Conservation (phyloP, 306 rosid genomes). For the Vigna radiata region DNA sequence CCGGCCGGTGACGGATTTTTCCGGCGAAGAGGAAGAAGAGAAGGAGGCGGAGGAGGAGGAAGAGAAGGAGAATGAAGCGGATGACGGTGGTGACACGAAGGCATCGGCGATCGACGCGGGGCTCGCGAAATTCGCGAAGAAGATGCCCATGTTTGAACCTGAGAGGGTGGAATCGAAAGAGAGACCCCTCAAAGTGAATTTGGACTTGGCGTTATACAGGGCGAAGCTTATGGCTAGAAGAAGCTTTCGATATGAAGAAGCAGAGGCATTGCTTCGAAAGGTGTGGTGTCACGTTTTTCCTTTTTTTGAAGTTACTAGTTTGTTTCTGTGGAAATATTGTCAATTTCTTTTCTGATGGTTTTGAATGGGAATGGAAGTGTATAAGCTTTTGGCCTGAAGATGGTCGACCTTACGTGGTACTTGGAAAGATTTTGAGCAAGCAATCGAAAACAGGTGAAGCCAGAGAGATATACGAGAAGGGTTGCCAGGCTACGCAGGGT, state of each 20-base stretch:
- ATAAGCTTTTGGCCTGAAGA: constrained; percentile 85
- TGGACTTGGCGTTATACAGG: constrained; percentile 83
- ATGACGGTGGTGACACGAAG: constrained; percentile 37
- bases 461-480: constrained; percentile 87
- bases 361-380: constrained; percentile 57
- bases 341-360: constrained; percentile 38
- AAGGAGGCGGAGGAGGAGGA: constrained; percentile 40
- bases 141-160: constrained; percentile 86
- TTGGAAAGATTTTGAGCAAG: constrained; percentile 78
- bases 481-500: constrained; percentile 96
- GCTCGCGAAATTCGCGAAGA: constrained; percentile 72
- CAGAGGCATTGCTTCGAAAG: constrained; percentile 69
- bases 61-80: constrained; percentile 8
- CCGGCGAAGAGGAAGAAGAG: constrained; percentile 40
- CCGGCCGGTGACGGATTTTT: constrained; percentile 73
- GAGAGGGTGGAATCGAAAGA: constrained; percentile 56
- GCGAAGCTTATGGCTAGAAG: constrained; percentile 78
- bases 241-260: constrained; percentile 62
- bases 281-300: constrained; percentile 43
- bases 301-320: background rate
- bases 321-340: constrained; percentile 7
- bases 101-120: constrained; percentile 57
- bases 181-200: constrained; percentile 73
- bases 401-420: constrained; percentile 83
- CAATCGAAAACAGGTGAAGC: constrained; percentile 78